A percentile compares a stretch with the other conserved stretches of the same genome.
Evolutionary conservation across 257 asterid genomes (phyloP).

Genomic region (Lavandula angustifolia): DNA sequence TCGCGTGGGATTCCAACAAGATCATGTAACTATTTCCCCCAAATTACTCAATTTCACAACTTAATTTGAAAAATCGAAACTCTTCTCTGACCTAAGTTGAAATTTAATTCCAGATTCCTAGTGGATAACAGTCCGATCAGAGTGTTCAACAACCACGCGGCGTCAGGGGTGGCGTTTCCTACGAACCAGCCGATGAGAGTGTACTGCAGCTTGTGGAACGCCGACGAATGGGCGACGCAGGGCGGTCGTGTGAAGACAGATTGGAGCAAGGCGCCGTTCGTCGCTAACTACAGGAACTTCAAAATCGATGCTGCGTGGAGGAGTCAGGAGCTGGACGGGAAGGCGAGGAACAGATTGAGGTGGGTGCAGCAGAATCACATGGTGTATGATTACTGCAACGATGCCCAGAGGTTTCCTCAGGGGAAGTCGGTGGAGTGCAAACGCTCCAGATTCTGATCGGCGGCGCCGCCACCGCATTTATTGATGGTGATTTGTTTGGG

Average conservation of each 20-base stretch:
- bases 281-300: conserved; percentile 45
- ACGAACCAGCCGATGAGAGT: conserved; percentile 33
- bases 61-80: too few relatives aligned
- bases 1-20: conserved; percentile 41
- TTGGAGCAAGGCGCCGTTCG: conserved; percentile 41
- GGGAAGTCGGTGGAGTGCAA: conserved; percentile 48
- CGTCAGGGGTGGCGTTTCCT: conserved; percentile 40
- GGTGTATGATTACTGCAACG: conserved; percentile 48
- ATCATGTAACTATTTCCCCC: conserved; percentile 17
- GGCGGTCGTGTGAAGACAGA: conserved; percentile 20
- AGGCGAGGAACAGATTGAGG: conserved; percentile 41
- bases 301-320: conserved; percentile 37
- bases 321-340: conserved; percentile 34
- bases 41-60: too few relatives aligned
- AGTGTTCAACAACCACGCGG: conserved; percentile 46
- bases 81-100: too few relatives aligned
- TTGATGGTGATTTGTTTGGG: too few relatives aligned
- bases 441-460: conserved; percentile 37
- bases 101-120: conserved; percentile 37
- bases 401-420: conserved; percentile 39
- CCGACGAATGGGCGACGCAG: too few relatives aligned
- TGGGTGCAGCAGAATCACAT: conserved; percentile 40
- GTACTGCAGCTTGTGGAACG: conserved; percentile 25
- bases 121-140: conserved; percentile 54
- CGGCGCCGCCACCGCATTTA: too few relatives aligned